phyloP scores from a whole-genome alignment of 169 alveolate genomes.

The Eimeria acervulina region DNA sequence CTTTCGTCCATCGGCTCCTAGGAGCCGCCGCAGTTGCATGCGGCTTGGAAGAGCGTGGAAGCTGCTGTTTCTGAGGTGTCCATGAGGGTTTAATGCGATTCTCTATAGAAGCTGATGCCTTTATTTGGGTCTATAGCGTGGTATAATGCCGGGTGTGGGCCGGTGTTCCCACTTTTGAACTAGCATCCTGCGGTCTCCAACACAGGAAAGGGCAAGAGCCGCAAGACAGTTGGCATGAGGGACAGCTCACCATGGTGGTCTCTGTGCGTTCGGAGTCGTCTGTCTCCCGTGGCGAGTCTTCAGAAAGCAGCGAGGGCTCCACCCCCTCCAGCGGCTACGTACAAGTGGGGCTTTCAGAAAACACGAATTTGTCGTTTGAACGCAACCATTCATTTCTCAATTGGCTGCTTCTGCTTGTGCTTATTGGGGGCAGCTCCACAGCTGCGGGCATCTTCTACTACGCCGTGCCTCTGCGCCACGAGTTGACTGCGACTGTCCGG shows the following conservation, averaged over 20 bases:
- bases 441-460: slow-evolving; percentile 43
- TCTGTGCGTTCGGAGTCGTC: slow-evolving; percentile 53
- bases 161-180: too few species aligned
- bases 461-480: slow-evolving; percentile 65
- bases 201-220: background rate
- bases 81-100: background rate
- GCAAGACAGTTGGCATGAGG: background rate
- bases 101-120: background rate
- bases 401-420: slow-evolving; percentile 45
- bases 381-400: slow-evolving; percentile 44
- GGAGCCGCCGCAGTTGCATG: background rate
- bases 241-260: slow-evolving; percentile 37
- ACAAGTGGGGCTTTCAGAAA: slow-evolving; percentile 67
- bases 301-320: background rate
- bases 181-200: background rate
- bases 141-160: background rate
- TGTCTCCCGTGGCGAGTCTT: slow-evolving; percentile 28
- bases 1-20: background rate
- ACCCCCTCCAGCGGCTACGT: slow-evolving; percentile 70
- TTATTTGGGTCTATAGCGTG: background rate
- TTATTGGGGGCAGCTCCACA: slow-evolving; percentile 42
- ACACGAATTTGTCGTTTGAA: slow-evolving; percentile 59
- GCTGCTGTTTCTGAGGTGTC: background rate
- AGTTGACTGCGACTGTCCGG: slow-evolving; percentile 42
- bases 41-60: background rate